Evolutionary conservation across 176 grass and related monocot species (phyloP).

Genomic region (Carex parvula): DNA sequence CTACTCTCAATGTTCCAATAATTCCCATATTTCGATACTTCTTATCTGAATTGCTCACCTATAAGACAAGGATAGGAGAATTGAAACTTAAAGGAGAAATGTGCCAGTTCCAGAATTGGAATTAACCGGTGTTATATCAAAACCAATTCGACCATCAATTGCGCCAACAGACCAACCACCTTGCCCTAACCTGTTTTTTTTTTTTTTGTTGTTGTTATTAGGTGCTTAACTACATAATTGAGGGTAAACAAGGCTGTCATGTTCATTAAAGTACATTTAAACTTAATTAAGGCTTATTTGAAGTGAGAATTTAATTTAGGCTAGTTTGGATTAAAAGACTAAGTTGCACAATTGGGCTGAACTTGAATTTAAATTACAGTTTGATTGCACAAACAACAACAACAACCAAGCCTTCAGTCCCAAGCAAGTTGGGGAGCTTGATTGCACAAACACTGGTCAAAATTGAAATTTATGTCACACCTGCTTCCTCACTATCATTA

Average conservation of each 20-base stretch:
- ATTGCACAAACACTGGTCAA: background rate
- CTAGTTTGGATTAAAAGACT: background rate
- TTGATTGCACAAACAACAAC: background rate
- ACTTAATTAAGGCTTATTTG: constrained; percentile 4
- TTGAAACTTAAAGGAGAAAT: constrained; percentile 14
- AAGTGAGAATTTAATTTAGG: background rate
- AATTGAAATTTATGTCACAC: constrained; percentile 27
- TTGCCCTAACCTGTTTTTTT: background rate
- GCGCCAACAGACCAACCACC: background rate
- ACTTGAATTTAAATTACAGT: background rate
- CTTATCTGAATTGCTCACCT: constrained; percentile 90
- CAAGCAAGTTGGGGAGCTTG: background rate
- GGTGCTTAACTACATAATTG: background rate
- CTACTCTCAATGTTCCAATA: constrained; percentile 87
- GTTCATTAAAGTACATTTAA: background rate
- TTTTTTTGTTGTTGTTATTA: no score
- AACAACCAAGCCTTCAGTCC: no score
- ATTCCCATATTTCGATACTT: constrained; percentile 93
- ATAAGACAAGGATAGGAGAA: constrained; percentile 15
- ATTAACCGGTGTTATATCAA: background rate
- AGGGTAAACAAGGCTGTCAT: background rate
- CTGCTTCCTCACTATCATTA: constrained; percentile 98
- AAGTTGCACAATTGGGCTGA: background rate
- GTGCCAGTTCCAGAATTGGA: background rate
- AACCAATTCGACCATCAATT: background rate